A percentile compares a stretch with the other conserved stretches of the same genome.
These are phyloP conservation scores for Kwoniella shivajii DNA, from an alignment of 1,284 basidiomycete genomes.

Conservation along the genomic window DNA sequence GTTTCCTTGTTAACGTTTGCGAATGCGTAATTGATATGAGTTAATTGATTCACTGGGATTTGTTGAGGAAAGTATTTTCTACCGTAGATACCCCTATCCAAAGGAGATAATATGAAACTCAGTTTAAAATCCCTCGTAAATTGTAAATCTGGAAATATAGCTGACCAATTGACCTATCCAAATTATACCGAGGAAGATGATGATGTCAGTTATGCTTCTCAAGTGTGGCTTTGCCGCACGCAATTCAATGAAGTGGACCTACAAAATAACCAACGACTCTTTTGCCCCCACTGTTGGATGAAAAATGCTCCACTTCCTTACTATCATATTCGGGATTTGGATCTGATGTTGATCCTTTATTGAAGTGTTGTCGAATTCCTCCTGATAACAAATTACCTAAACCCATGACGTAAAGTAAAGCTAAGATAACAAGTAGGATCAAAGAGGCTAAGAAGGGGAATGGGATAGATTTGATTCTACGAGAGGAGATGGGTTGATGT, in stretches of 20 bases:
- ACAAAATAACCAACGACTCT: conserved; percentile 30
- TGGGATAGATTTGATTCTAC: background rate
- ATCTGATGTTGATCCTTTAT: background rate
- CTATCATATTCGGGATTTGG: background rate
- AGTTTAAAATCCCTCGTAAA: conserved; percentile 4
- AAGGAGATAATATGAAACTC: background rate
- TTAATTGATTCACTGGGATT: conserved; percentile 70
- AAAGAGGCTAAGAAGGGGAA: background rate
- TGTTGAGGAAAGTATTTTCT: conserved; percentile 72
- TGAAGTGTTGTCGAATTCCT: background rate
- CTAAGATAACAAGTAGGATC: background rate
- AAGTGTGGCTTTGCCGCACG: background rate
- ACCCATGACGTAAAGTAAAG: background rate
- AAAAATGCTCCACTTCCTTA: conserved; percentile 1
- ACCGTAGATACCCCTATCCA: conserved; percentile 82
- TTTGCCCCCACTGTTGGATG: conserved; percentile 13
- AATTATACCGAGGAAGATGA: background rate
- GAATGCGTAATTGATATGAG: conserved; percentile 86
- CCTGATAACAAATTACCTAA: background rate
- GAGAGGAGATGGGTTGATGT: background rate
- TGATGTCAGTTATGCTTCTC: background rate
- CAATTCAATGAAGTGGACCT: background rate
- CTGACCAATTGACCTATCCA: conserved; percentile 40
- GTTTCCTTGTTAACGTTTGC: conserved; percentile 72
- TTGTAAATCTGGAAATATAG: background rate